These are phyloP conservation scores for Rhytidhysteron rufulum DNA, from an alignment of 2,329 filamentous ascomycete species.

Conservation along the genomic window DNA sequence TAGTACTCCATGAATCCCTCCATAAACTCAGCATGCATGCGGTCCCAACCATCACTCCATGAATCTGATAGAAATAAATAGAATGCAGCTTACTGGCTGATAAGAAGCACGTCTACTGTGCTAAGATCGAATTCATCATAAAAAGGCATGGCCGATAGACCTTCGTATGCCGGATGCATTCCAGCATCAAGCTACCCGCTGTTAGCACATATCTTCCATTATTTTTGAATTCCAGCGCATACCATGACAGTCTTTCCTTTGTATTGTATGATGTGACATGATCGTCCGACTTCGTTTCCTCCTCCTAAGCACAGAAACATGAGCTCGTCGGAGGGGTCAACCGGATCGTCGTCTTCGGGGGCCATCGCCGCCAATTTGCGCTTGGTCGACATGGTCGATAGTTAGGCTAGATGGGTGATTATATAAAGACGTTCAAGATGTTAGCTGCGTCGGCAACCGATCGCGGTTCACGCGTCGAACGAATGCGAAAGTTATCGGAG, in stretches of 20 bases:
- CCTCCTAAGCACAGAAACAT: slow-evolving; percentile 92
- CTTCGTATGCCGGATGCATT: slow-evolving; percentile 94
- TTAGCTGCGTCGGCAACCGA: no score
- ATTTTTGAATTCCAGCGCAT: slow-evolving; percentile 28
- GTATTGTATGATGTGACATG: slow-evolving; percentile 97
- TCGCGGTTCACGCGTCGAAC: no score
- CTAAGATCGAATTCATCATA: slow-evolving; percentile 98
- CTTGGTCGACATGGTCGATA: slow-evolving; percentile 99
- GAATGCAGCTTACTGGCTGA: slow-evolving; percentile 85
- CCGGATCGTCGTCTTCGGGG: slow-evolving; percentile 72
- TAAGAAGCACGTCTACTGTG: slow-evolving; percentile 92
- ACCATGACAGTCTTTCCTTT: slow-evolving; percentile 99
- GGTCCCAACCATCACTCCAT: slow-evolving; percentile 3
- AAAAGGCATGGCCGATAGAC: slow-evolving; percentile 87
- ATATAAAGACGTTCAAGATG: no score
- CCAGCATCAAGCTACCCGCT: slow-evolving; percentile 79
- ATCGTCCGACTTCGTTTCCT: slow-evolving; percentile 94
- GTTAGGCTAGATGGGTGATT: no score
- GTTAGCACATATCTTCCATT: slow-evolving; percentile 17
- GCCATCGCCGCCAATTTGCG: slow-evolving; percentile 82
- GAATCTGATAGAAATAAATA: slow-evolving; percentile 15
- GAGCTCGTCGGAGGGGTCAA: slow-evolving; percentile 90
- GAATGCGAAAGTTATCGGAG: no score
- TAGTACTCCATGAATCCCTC: no score
- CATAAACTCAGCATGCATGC: no score